Percentiles rank a stretch among this genome's conserved stretches.
These are phyloP conservation scores for Petrea volubilis DNA, from an alignment of 257 asterid genomes.

Conservation along the genomic window DNA sequence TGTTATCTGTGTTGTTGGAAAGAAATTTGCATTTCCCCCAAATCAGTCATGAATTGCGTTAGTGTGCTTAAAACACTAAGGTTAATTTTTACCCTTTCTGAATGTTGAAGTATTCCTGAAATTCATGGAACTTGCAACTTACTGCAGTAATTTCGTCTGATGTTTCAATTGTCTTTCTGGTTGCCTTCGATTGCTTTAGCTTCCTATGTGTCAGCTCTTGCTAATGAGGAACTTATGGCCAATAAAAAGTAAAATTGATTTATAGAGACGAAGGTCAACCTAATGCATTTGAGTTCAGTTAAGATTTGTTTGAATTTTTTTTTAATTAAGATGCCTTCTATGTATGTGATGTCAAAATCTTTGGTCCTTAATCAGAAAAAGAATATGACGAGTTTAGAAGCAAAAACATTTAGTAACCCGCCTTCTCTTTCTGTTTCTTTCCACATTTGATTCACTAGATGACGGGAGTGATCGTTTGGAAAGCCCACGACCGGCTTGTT, in stretches of 20 bases:
- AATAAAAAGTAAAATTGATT: too few species aligned
- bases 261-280: too few species aligned
- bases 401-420: not conserved
- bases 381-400: too few species aligned
- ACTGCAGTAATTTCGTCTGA: not conserved
- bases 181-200: not conserved
- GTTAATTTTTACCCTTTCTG: slow-evolving; percentile 7
- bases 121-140: not conserved
- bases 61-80: not conserved
- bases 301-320: too few species aligned
- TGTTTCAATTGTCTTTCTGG: not conserved
- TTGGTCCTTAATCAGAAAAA: too few species aligned
- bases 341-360: too few species aligned
- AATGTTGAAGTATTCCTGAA: not conserved
- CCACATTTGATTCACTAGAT: not conserved
- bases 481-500: not conserved
- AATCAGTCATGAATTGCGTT: not conserved
- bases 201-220: too few species aligned
- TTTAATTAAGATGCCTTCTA: too few species aligned
- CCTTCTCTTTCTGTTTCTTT: not conserved
- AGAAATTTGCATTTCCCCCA: not conserved
- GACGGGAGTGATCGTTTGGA: not conserved
- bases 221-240: too few species aligned
- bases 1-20: not conserved
- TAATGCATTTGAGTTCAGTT: too few species aligned